Base-by-base conservation (phyloP, 495 filamentous ascomycete genomes). In the Penicillium argentinense region DNA sequence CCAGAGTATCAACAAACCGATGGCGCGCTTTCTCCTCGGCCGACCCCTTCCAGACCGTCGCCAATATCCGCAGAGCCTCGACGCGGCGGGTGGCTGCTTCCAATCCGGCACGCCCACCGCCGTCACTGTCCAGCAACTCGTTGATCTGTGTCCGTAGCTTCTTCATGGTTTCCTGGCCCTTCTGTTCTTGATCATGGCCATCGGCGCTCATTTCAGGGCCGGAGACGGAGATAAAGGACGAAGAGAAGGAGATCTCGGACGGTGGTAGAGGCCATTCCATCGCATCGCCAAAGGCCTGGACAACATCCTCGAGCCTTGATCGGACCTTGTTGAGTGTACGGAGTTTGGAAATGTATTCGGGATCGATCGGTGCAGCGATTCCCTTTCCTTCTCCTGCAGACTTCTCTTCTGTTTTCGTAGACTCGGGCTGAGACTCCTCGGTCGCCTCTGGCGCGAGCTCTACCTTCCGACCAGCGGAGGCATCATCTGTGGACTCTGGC, bases 191-290 rank as follows among this genome's bases (percentile, higher is more conserved):
- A 55, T 78, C 81, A 45, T 84, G 71, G 43, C 71, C 68, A 33
- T 85, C 78, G 16, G 82, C 68, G 5, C 76, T 80, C 42, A 82
- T 66, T 45, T 90, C 85, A 1, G 89, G 85, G 0, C 85, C 82
- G 3, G 88, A 89, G 9, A 95, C 87, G 24, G 88, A 89, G 24
- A 91, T 83, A 55, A 93, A 87, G 0, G 83, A 87, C 1, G 86
- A 87, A 11, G 82, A 78, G 44, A 88, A 56, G 2, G 82, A 85
- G 5, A 83, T 72, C 49, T 87, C 84, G 1, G 87, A 89, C 1
- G 89, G 91, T 1, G 91, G 87, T 29, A 97, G 78, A 11, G 88
- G 84, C 79, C 93, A 97, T 53, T 91, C 82, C 84, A 97, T 92
- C 8, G 95, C 95, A 49, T 91, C 84, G 42, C 90, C 91, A 59